phyloP scores from a whole-genome alignment of 1,139 yeast species.

The Yamadazyma friedrichii region DNA sequence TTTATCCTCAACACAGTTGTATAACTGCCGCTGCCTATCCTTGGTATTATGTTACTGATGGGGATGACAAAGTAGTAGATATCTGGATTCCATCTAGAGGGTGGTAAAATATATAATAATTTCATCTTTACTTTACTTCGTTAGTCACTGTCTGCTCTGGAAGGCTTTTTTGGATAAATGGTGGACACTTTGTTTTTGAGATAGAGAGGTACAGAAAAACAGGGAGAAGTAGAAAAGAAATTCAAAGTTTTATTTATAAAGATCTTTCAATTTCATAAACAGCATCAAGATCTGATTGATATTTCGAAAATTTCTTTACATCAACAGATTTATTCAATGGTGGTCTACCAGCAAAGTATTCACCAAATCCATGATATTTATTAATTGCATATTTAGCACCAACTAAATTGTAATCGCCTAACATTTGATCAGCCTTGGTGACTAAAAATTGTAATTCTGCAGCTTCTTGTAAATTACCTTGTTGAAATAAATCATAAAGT shows the following conservation, averaged over 20 bases:
- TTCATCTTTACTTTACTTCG: neutral
- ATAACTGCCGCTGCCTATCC: conserved; percentile 67
- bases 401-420: conserved; percentile 40
- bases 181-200: too few relatives aligned
- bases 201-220: too few relatives aligned
- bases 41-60: conserved; percentile 56
- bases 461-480: conserved; percentile 38
- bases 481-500: conserved; percentile 26
- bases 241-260: neutral
- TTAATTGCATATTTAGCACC: conserved; percentile 38
- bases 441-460: conserved; percentile 36
- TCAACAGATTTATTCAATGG: conserved; percentile 18
- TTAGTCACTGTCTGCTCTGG: too few relatives aligned
- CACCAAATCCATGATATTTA: conserved; percentile 20
- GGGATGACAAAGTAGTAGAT: conserved; percentile 51
- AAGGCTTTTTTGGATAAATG: neutral
- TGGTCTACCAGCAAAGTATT: conserved; percentile 22
- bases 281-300: conserved; percentile 14
- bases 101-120: conserved; percentile 21
- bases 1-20: conserved; percentile 75
- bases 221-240: too few relatives aligned
- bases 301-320: conserved; percentile 11
- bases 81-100: conserved; percentile 74
- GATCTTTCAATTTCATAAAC: conserved; percentile 13
- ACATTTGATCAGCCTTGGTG: conserved; percentile 41